Evolutionary conservation across 148 eudicot genomes (phyloP).

Genomic region (Rhododendron molle): DNA sequence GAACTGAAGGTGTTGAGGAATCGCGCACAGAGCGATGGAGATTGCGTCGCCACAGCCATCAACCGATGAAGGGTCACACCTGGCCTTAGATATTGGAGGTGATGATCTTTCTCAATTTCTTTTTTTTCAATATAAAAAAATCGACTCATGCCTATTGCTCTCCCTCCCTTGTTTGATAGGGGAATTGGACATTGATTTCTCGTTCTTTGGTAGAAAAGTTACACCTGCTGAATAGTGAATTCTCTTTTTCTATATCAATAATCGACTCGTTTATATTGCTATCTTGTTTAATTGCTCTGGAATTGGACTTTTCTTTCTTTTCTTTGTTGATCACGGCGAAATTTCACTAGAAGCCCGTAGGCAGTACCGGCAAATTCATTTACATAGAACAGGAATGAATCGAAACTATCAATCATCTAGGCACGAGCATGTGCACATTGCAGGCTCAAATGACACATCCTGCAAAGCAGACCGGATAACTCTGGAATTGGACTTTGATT

Average conservation of each 20-base stretch:
- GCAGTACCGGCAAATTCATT: too few relatives aligned
- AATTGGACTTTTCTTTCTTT: background rate
- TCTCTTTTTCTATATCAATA: background rate
- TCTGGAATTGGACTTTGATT: background rate
- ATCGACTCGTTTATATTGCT: background rate
- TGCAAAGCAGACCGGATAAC: too few relatives aligned
- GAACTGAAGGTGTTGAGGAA: background rate
- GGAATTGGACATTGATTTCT: background rate
- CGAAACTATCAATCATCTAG: too few relatives aligned
- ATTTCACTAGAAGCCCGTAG: too few relatives aligned
- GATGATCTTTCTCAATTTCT: background rate
- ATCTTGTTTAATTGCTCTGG: background rate
- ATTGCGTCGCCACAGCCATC: conserved; percentile 19
- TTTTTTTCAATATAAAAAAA: background rate
- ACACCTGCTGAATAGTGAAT: background rate
- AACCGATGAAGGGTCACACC: conserved; percentile 38
- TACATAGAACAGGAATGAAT: too few relatives aligned
- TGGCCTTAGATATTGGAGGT: conserved; percentile 97
- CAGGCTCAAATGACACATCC: too few relatives aligned
- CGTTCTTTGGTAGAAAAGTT: background rate
- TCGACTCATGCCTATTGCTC: background rate
- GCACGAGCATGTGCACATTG: too few relatives aligned
- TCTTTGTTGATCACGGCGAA: too few relatives aligned
- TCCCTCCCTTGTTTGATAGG: background rate
- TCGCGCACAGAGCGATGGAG: background rate